phyloP scores from a whole-genome alignment of 2,329 filamentous ascomycete genomes.

The Amphichorda felina region DNA sequence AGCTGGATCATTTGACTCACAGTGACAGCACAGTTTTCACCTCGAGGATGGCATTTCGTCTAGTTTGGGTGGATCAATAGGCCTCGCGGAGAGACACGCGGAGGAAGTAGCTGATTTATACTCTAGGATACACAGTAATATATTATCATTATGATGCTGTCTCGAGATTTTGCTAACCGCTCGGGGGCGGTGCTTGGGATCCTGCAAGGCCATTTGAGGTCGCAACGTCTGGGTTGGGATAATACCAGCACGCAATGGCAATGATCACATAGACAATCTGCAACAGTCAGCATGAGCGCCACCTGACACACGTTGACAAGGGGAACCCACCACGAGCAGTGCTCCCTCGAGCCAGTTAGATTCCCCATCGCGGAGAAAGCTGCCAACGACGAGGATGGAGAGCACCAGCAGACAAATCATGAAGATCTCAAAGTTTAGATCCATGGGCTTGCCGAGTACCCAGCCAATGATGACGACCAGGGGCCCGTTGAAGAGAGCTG shows the following conservation, averaged over 20 bases:
- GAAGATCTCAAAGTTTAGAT: slow-evolving; percentile 65
- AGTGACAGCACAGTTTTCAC: too few relatives aligned
- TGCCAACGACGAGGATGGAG: slow-evolving; percentile 62
- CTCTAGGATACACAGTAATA: too few relatives aligned
- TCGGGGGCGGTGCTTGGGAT: too few relatives aligned
- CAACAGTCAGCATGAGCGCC: too few relatives aligned
- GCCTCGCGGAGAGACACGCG: too few relatives aligned
- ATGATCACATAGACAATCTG: slow-evolving; percentile 29
- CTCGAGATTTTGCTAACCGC: too few relatives aligned
- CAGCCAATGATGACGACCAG: slow-evolving; percentile 61
- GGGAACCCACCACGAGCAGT: slow-evolving; percentile 44
- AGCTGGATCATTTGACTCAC: too few relatives aligned
- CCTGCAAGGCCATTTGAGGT: slow-evolving; percentile 19
- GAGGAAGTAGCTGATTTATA: too few relatives aligned
- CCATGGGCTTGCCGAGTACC: slow-evolving; percentile 52
- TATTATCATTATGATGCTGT: too few relatives aligned
- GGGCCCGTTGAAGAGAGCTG: slow-evolving; percentile 62
- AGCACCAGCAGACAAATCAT: slow-evolving; percentile 64
- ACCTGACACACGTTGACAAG: rapidly evolving
- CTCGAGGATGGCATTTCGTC: too few relatives aligned
- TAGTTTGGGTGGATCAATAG: too few relatives aligned
- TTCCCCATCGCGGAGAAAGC: slow-evolving; percentile 63
- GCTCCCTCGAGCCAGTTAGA: slow-evolving; percentile 67
- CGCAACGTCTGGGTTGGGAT: slow-evolving; percentile 26
- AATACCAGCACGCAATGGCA: slow-evolving; percentile 31